These are phyloP conservation scores for Fraxinus latifolia DNA, from an alignment of 305 asterid species.

Conservation along the genomic window DNA sequence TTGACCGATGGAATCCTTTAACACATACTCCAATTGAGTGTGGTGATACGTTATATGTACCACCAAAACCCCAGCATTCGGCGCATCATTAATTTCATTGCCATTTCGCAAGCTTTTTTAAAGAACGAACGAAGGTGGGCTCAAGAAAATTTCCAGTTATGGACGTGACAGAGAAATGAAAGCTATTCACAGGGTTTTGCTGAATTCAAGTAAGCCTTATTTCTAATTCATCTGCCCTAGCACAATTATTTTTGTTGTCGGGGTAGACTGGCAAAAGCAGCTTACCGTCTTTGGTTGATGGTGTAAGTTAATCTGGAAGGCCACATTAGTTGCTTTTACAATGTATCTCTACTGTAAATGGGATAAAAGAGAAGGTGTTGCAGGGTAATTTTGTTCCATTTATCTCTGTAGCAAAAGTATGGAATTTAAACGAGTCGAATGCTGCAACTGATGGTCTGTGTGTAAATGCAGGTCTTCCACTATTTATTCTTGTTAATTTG, in stretches of 20 bases:
- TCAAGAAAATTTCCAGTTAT: neutral
- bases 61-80: slow-evolving; percentile 58
- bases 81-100: slow-evolving; percentile 39
- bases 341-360: slow-evolving; percentile 1
- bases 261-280: slow-evolving; percentile 11
- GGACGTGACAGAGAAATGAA: slow-evolving; percentile 7
- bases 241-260: slow-evolving; percentile 15
- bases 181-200: neutral
- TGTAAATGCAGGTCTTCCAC: neutral
- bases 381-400: neutral
- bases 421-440: neutral
- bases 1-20: slow-evolving; percentile 81
- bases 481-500: neutral
- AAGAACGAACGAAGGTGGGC: slow-evolving; percentile 5
- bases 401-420: neutral
- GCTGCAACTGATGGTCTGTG: neutral
- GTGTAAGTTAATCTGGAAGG: slow-evolving; percentile 6
- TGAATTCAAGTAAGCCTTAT: neutral
- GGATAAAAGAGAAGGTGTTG: neutral
- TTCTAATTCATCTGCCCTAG: slow-evolving; percentile 7
- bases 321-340: neutral
- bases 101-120: neutral
- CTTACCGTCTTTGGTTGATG: slow-evolving; percentile 4
- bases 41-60: slow-evolving; percentile 48
- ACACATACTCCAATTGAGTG: slow-evolving; percentile 64